These are phyloP conservation scores for Pleurotus djamor DNA, from an alignment of 768 basidiomycete species.

Conservation along the genomic window DNA sequence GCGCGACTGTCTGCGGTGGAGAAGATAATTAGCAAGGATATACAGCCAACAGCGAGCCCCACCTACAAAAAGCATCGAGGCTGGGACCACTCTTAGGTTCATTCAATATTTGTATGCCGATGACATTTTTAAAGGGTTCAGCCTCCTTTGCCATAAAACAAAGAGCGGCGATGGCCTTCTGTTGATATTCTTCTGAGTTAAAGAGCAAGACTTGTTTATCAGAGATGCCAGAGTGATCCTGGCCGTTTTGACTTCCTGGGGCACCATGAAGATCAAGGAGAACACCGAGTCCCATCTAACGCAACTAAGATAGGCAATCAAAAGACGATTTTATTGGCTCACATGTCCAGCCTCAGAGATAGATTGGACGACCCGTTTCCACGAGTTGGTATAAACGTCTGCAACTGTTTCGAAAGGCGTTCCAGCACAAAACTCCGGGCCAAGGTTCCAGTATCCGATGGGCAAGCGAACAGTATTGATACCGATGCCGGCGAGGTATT, in stretches of 20 bases:
- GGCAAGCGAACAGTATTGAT: conserved; percentile 68
- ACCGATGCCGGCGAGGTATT: conserved; percentile 60
- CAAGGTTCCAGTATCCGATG: conserved; percentile 63
- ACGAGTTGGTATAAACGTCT: conserved; percentile 61
- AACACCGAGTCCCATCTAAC: conserved; percentile 59
- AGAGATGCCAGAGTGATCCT: conserved; percentile 68
- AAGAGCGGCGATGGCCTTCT: conserved; percentile 52
- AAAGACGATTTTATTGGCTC: neutral
- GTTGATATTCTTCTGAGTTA: conserved; percentile 36
- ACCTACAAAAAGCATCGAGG: conserved; percentile 45
- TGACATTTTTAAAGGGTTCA: conserved; percentile 45
- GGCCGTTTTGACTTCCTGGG: conserved; percentile 75
- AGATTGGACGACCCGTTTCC: conserved; percentile 60
- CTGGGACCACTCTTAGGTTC: conserved; percentile 48
- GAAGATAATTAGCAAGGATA: conserved; percentile 6
- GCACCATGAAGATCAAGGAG: conserved; percentile 69
- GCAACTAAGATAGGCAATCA: too few relatives aligned
- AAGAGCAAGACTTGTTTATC: conserved; percentile 50
- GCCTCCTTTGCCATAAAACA: conserved; percentile 39
- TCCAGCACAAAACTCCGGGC: conserved; percentile 52
- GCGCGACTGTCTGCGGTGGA: conserved; percentile 44
- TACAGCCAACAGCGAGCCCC: conserved; percentile 13
- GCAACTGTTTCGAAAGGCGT: conserved; percentile 62
- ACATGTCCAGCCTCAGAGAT: conserved; percentile 55
- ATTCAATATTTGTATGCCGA: conserved; percentile 63